Base-by-base conservation (phyloP, 2,329 filamentous ascomycete genomes). In the Colletotrichum noveboracense region DNA sequence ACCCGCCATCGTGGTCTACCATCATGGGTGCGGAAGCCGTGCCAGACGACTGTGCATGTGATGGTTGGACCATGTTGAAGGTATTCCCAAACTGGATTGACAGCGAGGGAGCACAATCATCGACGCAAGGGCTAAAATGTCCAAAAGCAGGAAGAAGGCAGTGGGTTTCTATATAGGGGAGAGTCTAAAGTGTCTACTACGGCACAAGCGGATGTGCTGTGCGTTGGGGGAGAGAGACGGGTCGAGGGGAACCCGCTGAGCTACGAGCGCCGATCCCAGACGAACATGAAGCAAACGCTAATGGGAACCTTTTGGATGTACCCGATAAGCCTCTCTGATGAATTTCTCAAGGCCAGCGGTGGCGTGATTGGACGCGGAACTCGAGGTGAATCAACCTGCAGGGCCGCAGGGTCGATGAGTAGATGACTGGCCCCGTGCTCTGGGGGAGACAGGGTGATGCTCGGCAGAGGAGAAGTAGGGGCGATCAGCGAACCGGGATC, bases 31-130 rank as follows among this genome's bases (percentile, higher is more conserved):
- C 61, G 24, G 56, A 66, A 70, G 72, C 60, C 81, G 82, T 84
- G 66, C 82, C 81, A 76, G 84, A 84, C 81, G 83, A 77, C 79
- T 78, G 80, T 73, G 81, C 80, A 70, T 78, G 79, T 48, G 79
- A 78, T 73, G 78, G 78, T 65, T 78, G 77, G 74, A 80, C 79
- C 85, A 86, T 87, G 66, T 52, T 79, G 64, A 48, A 66, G 68
- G 74, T 78, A 71, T 71, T 78, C 78, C 71, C 75, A 61, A 64
- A 65, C 56, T 68, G 65, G 36, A 21, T 69, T 52, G 64, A 24
- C 62, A 62, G 71, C 55, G 66, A 66, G 75, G 76, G 65, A 71
- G 68, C 38, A 71, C 71, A 55, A 67, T 74, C 64, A 75, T 62
- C 66, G 13, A 77, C 64, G 48, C 34, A 34, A 61, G 26, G 60